Conservation (phyloP, 2,329 filamentous ascomycete species). For the Aspergillus thermomutatus region DNA sequence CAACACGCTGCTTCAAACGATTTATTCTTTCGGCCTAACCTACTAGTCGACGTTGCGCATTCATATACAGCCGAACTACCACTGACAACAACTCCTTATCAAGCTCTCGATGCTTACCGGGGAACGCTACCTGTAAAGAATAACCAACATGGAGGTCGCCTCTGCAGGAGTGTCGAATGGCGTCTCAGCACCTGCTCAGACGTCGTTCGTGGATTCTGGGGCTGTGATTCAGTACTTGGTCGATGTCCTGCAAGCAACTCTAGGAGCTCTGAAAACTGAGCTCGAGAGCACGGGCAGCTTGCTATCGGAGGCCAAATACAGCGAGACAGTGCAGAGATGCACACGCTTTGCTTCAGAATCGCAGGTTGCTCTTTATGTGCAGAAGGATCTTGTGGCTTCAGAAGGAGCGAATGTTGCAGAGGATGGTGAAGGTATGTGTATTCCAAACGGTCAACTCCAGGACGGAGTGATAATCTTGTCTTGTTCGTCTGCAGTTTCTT, state of each 20-base stretch:
- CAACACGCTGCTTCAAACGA: neutral
- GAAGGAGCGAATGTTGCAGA: slow-evolving; percentile 44
- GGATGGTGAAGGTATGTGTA: slow-evolving; percentile 40
- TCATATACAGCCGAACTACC: neutral
- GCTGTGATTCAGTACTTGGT: slow-evolving; percentile 69
- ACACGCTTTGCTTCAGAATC: slow-evolving; percentile 84
- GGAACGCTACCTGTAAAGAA: slow-evolving; percentile 21
- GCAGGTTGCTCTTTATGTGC: slow-evolving; percentile 84
- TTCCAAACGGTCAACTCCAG: neutral
- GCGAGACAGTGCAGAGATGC: slow-evolving; percentile 83
- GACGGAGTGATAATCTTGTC: neutral
- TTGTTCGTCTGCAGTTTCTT: slow-evolving; percentile 18
- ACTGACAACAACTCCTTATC: neutral
- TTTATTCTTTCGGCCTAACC: neutral
- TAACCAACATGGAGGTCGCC: slow-evolving; percentile 37
- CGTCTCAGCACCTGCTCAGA: slow-evolving; percentile 27
- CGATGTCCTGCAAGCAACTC: slow-evolving; percentile 67
- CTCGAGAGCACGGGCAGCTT: slow-evolving; percentile 79
- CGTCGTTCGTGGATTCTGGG: slow-evolving; percentile 58
- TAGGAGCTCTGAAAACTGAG: slow-evolving; percentile 73
- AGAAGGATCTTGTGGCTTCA: slow-evolving; percentile 66
- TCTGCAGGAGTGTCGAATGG: slow-evolving; percentile 35
- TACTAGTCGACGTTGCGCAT: neutral
- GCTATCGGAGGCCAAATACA: slow-evolving; percentile 67
- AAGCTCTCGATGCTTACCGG: slow-evolving; percentile 30